Base-by-base conservation (phyloP, 805 yeast genomes). In the Kodamaea jinghongensis region DNA sequence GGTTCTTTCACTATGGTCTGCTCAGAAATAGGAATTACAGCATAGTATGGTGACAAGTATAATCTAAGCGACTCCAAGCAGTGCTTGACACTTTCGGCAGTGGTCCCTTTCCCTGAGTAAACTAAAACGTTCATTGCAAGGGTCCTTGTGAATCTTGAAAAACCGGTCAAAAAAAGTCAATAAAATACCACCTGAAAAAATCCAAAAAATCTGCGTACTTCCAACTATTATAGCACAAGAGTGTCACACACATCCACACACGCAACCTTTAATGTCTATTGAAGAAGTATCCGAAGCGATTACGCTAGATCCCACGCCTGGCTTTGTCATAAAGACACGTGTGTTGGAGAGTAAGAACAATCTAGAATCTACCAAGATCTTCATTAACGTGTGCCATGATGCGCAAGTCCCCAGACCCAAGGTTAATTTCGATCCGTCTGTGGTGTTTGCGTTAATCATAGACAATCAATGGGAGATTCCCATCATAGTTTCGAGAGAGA, bases 381-480 rank as follows among this genome's bases (percentile, higher is more conserved):
- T 90, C 56, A 70, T 90, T 34, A 90, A 90, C 57, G 67, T 89
- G 0, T 86, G 96, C 55, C 76, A 81, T 15, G 81, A 82, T 50
- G 53, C 61, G 1, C 67, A 73, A 17, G 81, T 88, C 0, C 95
- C 95, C 3, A 52, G 66, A 17, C 95, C 96, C 0, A 45, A 51
- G 1, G 43, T 46, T 16, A 74, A 58, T 10, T 84, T 82, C 51
- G 71, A 74, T 27, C 80, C 88, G 3, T 71, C 66, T 28, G 58
- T 65, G 2, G 78, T 86, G 2, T 80, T 80, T 50, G 80, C 83
- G 1, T 58, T 78, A 36, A 81, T 84, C 15, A 76, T 81, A 60
- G 78, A 77, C 27, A 81, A 81, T 51, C 71, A 83, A 52, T 89
- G 96, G 96, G 89, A 84, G 43, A 82, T 88, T 2, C 96, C 96